phyloP scores from a whole-genome alignment of 2,329 filamentous ascomycete species.

The Hymenoscyphus fructigenus region DNA sequence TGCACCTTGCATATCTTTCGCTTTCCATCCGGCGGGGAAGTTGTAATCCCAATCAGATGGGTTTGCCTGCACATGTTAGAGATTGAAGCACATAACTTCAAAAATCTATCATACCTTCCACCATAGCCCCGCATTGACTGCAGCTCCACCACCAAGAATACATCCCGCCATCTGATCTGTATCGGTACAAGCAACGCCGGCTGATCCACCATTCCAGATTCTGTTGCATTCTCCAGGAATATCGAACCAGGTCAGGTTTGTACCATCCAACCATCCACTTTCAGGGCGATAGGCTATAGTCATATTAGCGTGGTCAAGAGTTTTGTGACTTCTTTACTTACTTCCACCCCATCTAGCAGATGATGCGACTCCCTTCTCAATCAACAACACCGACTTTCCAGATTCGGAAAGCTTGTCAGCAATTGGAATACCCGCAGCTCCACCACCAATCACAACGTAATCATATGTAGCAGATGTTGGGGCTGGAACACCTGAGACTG shows the following conservation, averaged over 20 bases:
- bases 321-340: constrained; percentile 21
- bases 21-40: constrained; percentile 71
- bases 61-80: constrained; percentile 47
- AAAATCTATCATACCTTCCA: constrained; percentile 49
- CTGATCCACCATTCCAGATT: constrained; percentile 45
- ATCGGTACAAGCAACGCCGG: constrained; percentile 61
- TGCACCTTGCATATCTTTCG: constrained; percentile 58
- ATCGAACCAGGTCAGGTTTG: constrained; percentile 67
- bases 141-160: constrained; percentile 58
- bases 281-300: constrained; percentile 29
- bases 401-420: constrained; percentile 59
- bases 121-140: constrained; percentile 66
- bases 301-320: constrained; percentile 10
- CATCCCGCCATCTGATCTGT: constrained; percentile 74
- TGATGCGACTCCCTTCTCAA: constrained; percentile 60
- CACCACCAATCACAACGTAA: constrained; percentile 55
- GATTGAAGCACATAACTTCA: constrained; percentile 1
- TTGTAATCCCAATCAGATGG: constrained; percentile 68
- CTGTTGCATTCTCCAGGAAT: constrained; percentile 70
- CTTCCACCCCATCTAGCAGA: constrained; percentile 63
- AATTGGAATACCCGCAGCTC: constrained; percentile 53
- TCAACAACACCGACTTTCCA: constrained; percentile 63
- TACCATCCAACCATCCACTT: constrained; percentile 58
- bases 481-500: constrained; percentile 45
- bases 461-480: constrained; percentile 50